A percentile compares a stretch with the other conserved stretches of the same genome.
Evolutionary conservation across 2,329 filamentous ascomycete species (phyloP).

Genomic region (Periconia digitata): DNA sequence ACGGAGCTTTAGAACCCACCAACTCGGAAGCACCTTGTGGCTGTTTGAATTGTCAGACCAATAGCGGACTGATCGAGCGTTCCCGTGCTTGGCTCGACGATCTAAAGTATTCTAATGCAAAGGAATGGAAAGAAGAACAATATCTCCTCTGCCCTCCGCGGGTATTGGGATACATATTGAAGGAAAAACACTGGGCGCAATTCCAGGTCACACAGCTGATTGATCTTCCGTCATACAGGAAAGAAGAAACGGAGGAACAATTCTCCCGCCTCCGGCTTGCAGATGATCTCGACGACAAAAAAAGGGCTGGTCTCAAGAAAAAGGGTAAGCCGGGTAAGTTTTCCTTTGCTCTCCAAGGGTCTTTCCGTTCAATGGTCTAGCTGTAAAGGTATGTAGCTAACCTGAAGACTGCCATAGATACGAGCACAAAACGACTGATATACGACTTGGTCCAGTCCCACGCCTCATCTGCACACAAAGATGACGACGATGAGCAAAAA

Average conservation of each 20-base stretch:
- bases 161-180: conserved; percentile 9
- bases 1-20: not conserved
- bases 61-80: not conserved
- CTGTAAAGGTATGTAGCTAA: not conserved
- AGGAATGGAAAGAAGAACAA: conserved; percentile 4
- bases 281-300: conserved; percentile 2
- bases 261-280: conserved; percentile 7
- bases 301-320: not conserved
- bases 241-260: conserved; percentile 1
- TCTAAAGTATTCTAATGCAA: not conserved
- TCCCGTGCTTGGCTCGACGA: not conserved
- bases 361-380: not conserved
- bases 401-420: not conserved
- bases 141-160: conserved; percentile 49
- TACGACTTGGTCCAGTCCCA: not conserved
- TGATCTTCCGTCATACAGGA: not conserved
- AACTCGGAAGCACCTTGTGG: not conserved
- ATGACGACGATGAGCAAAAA: conserved; percentile 33
- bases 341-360: not conserved
- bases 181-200: conserved; percentile 9
- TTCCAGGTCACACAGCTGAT: conserved; percentile 1
- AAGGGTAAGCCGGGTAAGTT: not conserved
- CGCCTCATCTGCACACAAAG: conserved; percentile 2
- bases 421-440: not conserved
- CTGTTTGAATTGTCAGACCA: not conserved